Evolutionary conservation across 2,329 filamentous ascomycete species (phyloP), one percentile per base, ranked within the genome.

Genomic region (Lachnellula willkommii): DNA sequence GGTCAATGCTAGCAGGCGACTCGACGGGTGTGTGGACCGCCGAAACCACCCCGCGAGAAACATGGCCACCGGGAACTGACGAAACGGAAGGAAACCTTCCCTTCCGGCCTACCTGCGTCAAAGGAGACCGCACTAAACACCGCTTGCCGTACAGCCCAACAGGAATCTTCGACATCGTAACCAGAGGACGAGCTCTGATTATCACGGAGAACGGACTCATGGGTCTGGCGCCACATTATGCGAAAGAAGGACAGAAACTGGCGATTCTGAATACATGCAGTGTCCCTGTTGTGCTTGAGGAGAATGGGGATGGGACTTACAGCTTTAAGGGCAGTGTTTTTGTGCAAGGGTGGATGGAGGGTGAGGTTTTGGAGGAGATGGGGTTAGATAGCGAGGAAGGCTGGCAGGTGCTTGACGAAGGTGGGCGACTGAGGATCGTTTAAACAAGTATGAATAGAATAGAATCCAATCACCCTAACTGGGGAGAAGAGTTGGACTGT

Each of bases 331-430:
- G 56, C 20, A 55, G 46, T 48, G 37, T 24, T 24, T 58, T 58
- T 39, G 46, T 58, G 32, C 56, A 55, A 15, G 53, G 52, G 5
- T 55, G 56, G 56, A 58, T 58, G 56, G 50, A 54, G 32, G 56
- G 56, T 2, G 52, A 52, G 45, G 47, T 55, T 48, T 36, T 58
- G 28, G 28, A 20, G 2, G 24, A 24, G 3, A 40, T 49, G 22
- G 52, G 56, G 22, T 11, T 20, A 15, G 36, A 42, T 22, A 42
- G 48, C 35, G 56, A 58, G n/a, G 52, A 55, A 11, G 56, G 49
- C 36, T 58, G 56, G 56, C 52, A 55, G 17, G 39, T 47, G n/a
- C 48, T 58, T 40, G 53, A 55, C 42, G 40, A 36, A 12, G 9
- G 47, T 20, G 56, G 50, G 11, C 47, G 53, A 6, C n/a, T 58